These are phyloP conservation scores for Ceratocystis alfenasii DNA, from an alignment of 2,329 filamentous ascomycete species.

Conservation along the genomic window DNA sequence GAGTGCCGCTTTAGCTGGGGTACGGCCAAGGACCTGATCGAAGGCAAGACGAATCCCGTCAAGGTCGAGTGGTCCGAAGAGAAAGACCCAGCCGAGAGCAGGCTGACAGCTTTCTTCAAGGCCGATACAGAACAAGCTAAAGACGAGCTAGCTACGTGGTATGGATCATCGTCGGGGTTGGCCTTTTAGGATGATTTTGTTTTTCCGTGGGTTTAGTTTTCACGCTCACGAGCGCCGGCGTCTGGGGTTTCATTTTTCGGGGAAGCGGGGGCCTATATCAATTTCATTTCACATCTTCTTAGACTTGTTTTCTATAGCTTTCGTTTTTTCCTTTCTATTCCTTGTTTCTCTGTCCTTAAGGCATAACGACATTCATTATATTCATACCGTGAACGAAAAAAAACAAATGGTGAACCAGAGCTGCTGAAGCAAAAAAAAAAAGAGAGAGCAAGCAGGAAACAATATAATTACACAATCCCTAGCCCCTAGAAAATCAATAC, in stretches of 20 bases:
- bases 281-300: neutral
- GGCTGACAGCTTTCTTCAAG: slow-evolving; percentile 65
- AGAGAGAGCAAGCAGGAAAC: slow-evolving; percentile 12
- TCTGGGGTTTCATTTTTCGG: slow-evolving; percentile 10
- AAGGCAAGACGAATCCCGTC: slow-evolving; percentile 52
- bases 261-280: too few species aligned
- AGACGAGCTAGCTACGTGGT: slow-evolving; percentile 70
- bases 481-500: neutral
- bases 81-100: slow-evolving; percentile 55
- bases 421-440: slow-evolving; percentile 13
- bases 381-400: neutral
- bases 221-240: neutral
- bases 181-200: slow-evolving; percentile 12
- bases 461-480: slow-evolving; percentile 18
- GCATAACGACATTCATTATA: slow-evolving; percentile 13
- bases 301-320: neutral
- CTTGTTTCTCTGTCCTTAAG: neutral
- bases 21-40: slow-evolving; percentile 85
- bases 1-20: slow-evolving; percentile 95
- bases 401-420: neutral
- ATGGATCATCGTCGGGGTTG: slow-evolving; percentile 54
- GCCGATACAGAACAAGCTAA: slow-evolving; percentile 33
- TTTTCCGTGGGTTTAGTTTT: neutral
- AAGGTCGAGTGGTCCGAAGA: slow-evolving; percentile 75
- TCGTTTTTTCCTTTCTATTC: neutral